Evolutionary conservation across 1,284 basidiomycete species (phyloP), one percentile per base, ranked within the genome.

Genomic region (Leccinum holopus): DNA sequence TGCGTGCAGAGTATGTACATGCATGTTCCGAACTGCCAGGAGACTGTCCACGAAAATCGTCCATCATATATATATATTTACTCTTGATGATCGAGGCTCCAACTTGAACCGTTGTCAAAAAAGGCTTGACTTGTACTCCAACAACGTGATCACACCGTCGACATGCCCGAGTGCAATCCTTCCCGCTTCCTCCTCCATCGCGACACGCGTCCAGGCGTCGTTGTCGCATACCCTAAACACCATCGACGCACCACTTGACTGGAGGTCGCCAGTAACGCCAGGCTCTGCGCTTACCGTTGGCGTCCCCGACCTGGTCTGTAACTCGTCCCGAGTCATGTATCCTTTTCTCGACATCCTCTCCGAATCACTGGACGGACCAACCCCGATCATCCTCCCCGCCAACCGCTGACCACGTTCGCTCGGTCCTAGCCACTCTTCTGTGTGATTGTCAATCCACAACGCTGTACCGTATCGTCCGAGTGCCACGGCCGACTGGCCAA

Each of bases 371-470:
- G 21, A 25, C 4, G 14, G 10, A 30, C 16, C 25, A 1, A 28
- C 1, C 8, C 37, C 35, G 9, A 81, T 68, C 41, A 81, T 61
- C 69, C 68, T 55, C 10, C 81, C 84, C 0, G 84, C 86, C 35
- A 88, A 70, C 44, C 87, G 79, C 71, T 89, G 87, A 0, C 86
- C 86, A 10, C 71, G 76, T 57, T 84, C 82, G 35, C 77, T 79
- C 28, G 79, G 79, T 8, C 74, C 75, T 62, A 77, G 75, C 67
- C 80, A 78, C 59, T 82, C 82, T 59, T 84, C 81, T 0, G 82
- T 81, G 56, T 87, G 82, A 58, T 78, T 84, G 66, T 90, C 88
- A 41, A 87, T 75, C 84, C 86, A 90, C 14, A 90, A 66, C 5
- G 82, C 82, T 3, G 85, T 87, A 3, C 87, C 87, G 66, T 82